Conservation (phyloP, 208 protist genomes). For the Vickermania spadyakhi region DNA sequence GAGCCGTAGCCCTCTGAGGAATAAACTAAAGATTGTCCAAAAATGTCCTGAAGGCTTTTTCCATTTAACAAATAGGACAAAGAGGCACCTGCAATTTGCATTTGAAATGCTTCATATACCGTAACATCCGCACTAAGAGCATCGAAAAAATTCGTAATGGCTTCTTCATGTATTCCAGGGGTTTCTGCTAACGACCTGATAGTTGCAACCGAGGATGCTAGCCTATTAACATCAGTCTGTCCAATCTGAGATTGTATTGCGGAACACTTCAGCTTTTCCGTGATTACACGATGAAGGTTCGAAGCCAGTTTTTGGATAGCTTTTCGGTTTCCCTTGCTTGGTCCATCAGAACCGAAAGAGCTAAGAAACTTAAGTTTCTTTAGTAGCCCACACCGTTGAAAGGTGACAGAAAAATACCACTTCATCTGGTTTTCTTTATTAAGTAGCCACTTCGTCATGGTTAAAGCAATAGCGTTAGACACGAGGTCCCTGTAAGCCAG, state of each 20-base stretch:
- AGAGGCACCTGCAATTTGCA: conserved; percentile 13
- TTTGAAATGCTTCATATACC: conserved; percentile 13
- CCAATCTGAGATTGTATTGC: not conserved
- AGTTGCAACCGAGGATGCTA: conserved; percentile 5
- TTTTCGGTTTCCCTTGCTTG: not conserved
- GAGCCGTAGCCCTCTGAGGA: not conserved
- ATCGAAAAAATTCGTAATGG: conserved; percentile 6
- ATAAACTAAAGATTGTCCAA: not conserved
- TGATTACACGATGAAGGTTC: not conserved
- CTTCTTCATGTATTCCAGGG: conserved; percentile 7
- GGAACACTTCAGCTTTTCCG: not conserved
- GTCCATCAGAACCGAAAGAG: not conserved
- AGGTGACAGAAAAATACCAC: conserved; percentile 39
- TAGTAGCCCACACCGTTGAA: conserved; percentile 57
- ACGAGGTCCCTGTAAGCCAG: conserved; percentile 62
- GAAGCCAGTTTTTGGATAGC: not conserved
- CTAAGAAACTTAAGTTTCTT: conserved; percentile 29
- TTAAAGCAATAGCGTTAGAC: conserved; percentile 70
- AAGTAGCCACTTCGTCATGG: conserved; percentile 82
- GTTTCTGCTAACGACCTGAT: conserved; percentile 1
- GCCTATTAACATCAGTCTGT: conserved; percentile 1
- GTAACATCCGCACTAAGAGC: conserved; percentile 13
- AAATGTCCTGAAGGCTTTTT: not conserved
- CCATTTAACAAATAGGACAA: not conserved
- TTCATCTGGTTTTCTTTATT: conserved; percentile 29